These are phyloP conservation scores for Rhodomyrtus tomentosa DNA, from an alignment of 345 rosid genomes.

Conservation along the genomic window DNA sequence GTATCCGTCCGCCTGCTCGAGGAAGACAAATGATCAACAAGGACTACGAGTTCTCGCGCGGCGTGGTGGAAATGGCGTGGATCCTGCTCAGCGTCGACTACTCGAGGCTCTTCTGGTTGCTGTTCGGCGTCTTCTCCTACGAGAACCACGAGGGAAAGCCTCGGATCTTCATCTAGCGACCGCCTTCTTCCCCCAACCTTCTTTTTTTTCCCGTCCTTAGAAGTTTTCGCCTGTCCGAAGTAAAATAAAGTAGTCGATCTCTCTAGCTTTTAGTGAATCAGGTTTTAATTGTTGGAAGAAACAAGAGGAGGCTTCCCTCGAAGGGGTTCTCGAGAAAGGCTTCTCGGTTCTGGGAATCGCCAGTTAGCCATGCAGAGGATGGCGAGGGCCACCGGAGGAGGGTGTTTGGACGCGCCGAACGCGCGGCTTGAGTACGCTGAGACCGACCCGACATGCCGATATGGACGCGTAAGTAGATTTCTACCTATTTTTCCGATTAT, in stretches of 20 bases:
- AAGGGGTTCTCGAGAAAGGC: background rate
- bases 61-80: conserved; percentile 46
- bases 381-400: conserved; percentile 7
- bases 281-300: background rate
- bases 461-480: conserved; percentile 65
- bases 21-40: conserved; percentile 46
- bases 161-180: conserved; percentile 58
- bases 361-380: conserved; percentile 31
- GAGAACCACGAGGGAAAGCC: conserved; percentile 91
- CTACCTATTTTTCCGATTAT: background rate
- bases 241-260: background rate
- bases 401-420: conserved; percentile 18
- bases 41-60: conserved; percentile 32
- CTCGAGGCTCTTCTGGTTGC: conserved; percentile 64
- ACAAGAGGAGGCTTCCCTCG: background rate
- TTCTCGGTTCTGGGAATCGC: background rate
- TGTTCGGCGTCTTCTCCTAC: conserved; percentile 68
- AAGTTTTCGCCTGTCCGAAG: background rate
- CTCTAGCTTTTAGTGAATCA: background rate
- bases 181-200: background rate
- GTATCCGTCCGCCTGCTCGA: background rate
- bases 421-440: conserved; percentile 42
- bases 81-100: conserved; percentile 66
- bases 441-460: conserved; percentile 82
- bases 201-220: background rate